phyloP scores from a whole-genome alignment of 805 yeast genomes.

The Wickerhamiella brachini region DNA sequence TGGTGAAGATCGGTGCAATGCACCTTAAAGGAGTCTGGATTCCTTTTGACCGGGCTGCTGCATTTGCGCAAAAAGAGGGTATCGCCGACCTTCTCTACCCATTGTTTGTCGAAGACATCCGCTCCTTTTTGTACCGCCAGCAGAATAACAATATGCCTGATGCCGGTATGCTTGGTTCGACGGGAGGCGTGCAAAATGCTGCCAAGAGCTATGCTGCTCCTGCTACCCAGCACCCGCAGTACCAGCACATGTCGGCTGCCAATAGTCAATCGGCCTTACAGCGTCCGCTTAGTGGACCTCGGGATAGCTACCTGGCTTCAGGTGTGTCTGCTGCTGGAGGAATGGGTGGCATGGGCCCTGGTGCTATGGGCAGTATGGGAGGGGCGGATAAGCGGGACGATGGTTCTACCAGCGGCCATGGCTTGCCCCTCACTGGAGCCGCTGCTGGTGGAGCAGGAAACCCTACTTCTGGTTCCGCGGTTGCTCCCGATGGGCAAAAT shows the following conservation, averaged over 20 bases:
- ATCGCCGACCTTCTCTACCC: constrained; percentile 59
- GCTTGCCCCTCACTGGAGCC: neutral
- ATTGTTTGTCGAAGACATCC: constrained; percentile 57
- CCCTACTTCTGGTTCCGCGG: neutral
- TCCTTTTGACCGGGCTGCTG: constrained; percentile 69
- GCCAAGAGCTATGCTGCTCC: neutral
- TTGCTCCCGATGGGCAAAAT: neutral
- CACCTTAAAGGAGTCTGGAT: constrained; percentile 86
- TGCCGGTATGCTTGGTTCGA: neutral
- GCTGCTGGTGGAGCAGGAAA: neutral
- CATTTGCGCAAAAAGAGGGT: constrained; percentile 69
- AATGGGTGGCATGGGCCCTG: neutral
- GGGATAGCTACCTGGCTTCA: neutral
- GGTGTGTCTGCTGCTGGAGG: neutral
- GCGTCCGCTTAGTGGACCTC: neutral
- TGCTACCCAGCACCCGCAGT: constrained; percentile 1
- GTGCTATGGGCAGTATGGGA: neutral
- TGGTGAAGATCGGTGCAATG: constrained; percentile 78
- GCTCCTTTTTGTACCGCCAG: constrained; percentile 11
- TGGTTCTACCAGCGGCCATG: neutral
- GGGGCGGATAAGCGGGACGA: neutral
- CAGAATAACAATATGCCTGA: constrained; percentile 6
- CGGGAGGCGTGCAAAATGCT: neutral
- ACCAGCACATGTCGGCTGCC: constrained; percentile 1
- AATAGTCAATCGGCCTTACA: neutral